Conservation (phyloP, 2,329 filamentous ascomycete species). For the Apiospora saccharicola region DNA sequence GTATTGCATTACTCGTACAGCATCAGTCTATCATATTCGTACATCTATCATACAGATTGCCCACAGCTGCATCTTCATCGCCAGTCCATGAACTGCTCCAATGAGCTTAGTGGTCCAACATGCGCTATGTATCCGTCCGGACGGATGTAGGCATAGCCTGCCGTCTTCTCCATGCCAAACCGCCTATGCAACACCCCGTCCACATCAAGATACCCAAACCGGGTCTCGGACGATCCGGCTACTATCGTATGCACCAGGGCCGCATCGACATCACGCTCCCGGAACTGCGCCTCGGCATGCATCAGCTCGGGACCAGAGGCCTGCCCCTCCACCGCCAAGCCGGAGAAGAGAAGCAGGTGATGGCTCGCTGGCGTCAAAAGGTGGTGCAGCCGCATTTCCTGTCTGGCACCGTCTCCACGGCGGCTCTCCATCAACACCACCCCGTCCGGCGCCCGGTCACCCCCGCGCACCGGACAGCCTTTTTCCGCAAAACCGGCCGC, state of each 20-base stretch:
- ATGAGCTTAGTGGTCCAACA: slow-evolving; percentile 34
- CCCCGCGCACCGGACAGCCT: slow-evolving; percentile 49
- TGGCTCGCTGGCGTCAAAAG: slow-evolving; percentile 35
- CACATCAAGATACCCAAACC: slow-evolving; percentile 34
- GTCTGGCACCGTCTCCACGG: slow-evolving; percentile 17
- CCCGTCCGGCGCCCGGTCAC: slow-evolving; percentile 55
- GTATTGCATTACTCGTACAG: too few species aligned
- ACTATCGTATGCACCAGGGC: slow-evolving; percentile 34
- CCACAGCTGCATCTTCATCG: background rate
- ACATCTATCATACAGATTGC: background rate
- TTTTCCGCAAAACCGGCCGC: slow-evolving; percentile 35
- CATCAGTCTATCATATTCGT: background rate
- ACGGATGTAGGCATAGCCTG: slow-evolving; percentile 39
- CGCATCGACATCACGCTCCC: slow-evolving; percentile 25
- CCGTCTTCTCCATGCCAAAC: slow-evolving; percentile 36
- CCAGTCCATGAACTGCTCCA: slow-evolving; percentile 32
- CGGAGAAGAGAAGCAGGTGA: slow-evolving; percentile 40
- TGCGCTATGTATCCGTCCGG: slow-evolving; percentile 42
- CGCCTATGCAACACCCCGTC: slow-evolving; percentile 34
- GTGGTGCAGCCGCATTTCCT: slow-evolving; percentile 35
- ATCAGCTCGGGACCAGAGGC: slow-evolving; percentile 30
- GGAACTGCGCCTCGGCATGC: slow-evolving; percentile 31
- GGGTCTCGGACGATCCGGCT: slow-evolving; percentile 24
- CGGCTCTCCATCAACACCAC: slow-evolving; percentile 32
- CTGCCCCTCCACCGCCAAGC: slow-evolving; percentile 27